A percentile compares a stretch with the other conserved stretches of the same genome.
Conservation (phyloP, 106 monocot species). For the Acorus calamus region DNA sequence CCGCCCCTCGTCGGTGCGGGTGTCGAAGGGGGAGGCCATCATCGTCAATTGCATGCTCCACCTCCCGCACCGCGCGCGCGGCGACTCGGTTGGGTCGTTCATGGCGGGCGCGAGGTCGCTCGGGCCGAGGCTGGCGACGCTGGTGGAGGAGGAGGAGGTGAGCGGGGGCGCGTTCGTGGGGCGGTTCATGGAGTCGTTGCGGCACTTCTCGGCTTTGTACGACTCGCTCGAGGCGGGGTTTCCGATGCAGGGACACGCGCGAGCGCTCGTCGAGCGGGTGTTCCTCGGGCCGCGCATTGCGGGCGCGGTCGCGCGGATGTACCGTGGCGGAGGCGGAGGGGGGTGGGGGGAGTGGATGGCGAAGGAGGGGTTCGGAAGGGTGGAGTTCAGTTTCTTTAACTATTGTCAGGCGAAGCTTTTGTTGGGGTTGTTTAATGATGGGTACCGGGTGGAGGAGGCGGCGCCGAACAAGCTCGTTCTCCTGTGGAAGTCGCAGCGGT, state of each 20-base stretch:
- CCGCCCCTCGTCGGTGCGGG: constrained; percentile 23
- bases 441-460: constrained; percentile 26
- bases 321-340: neutral
- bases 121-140: constrained; percentile 11
- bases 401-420: constrained; percentile 32
- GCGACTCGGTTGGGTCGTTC: constrained; percentile 31
- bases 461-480: constrained; percentile 27
- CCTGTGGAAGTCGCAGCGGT: constrained; percentile 25
- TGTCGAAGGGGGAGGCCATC: constrained; percentile 36
- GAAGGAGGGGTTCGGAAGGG: constrained; percentile 12
- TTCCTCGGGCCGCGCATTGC: constrained; percentile 29
- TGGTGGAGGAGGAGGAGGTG: constrained; percentile 28
- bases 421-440: constrained; percentile 31
- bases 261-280: constrained; percentile 29
- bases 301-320: constrained; percentile 17
- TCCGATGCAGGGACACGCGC: constrained; percentile 25
- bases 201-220: constrained; percentile 31
- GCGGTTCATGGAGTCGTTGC: constrained; percentile 29
- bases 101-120: constrained; percentile 15
- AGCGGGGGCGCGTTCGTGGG: constrained; percentile 9
- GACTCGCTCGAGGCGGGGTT: constrained; percentile 35
- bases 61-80: constrained; percentile 19
- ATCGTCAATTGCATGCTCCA: constrained; percentile 43
- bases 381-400: constrained; percentile 33
- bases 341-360: constrained; percentile 30